Evolutionary conservation across 495 filamentous ascomycete genomes (phyloP).

Genomic region (Neurospora sp.): DNA sequence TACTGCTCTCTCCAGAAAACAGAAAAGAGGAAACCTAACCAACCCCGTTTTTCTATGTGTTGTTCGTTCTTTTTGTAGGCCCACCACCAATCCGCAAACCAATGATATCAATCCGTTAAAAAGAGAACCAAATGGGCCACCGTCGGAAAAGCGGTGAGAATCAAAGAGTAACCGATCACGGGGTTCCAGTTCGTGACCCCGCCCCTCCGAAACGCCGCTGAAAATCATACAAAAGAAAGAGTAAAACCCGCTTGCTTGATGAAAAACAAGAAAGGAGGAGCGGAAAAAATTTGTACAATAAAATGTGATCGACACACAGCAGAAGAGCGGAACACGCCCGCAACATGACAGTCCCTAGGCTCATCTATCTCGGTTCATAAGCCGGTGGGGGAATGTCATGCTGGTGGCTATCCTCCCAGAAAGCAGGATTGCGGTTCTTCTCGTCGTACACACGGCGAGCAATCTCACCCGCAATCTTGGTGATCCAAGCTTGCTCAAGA

Average conservation of each 20-base stretch:
- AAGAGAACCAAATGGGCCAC: background rate
- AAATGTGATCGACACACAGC: background rate
- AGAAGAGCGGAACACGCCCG: background rate
- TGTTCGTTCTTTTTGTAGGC: background rate
- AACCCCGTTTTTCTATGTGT: background rate
- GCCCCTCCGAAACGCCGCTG: background rate
- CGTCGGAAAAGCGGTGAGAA: background rate
- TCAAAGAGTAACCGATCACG: background rate
- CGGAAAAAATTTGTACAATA: background rate
- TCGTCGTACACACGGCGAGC: slow-evolving; percentile 71
- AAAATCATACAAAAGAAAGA: background rate
- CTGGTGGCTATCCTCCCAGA: slow-evolving; percentile 37
- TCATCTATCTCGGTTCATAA: slow-evolving; percentile 37
- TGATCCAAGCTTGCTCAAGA: slow-evolving; percentile 78
- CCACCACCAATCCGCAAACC: background rate
- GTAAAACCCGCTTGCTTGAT: background rate
- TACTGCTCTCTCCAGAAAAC: background rate
- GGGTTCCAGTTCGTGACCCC: background rate
- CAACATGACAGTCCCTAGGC: slow-evolving; percentile 6
- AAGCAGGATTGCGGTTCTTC: slow-evolving; percentile 37
- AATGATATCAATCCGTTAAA: background rate
- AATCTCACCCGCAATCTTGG: slow-evolving; percentile 85
- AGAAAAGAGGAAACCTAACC: background rate
- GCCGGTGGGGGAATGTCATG: slow-evolving; percentile 51
- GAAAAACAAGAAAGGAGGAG: slow-evolving; percentile 1